These are phyloP conservation scores for Agrocybe chaxingu DNA, from an alignment of 768 basidiomycete species.

Conservation along the genomic window DNA sequence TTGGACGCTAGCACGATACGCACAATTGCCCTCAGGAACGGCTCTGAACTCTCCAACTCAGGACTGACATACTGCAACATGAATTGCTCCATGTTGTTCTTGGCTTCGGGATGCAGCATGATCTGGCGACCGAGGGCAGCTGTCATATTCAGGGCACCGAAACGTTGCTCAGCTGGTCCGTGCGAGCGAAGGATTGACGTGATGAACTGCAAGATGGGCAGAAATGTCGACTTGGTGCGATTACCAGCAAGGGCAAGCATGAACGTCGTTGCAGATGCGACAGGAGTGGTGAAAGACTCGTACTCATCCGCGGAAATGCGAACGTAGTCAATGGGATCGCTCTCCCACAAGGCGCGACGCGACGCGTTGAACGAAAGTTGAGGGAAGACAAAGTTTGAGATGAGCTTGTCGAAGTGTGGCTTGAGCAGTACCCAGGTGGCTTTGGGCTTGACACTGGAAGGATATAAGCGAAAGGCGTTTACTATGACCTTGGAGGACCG, in stretches of 20 bases:
- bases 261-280: slow-evolving; percentile 78
- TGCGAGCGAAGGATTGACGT: slow-evolving; percentile 69
- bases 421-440: slow-evolving; percentile 88
- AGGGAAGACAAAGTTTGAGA: slow-evolving; percentile 84
- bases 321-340: slow-evolving; percentile 83
- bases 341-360: slow-evolving; percentile 68
- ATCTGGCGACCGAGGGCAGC: slow-evolving; percentile 74
- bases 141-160: slow-evolving; percentile 84
- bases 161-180: slow-evolving; percentile 52
- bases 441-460: slow-evolving; percentile 80
- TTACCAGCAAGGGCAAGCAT: slow-evolving; percentile 74
- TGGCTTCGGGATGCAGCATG: slow-evolving; percentile 82
- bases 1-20: slow-evolving; percentile 25
- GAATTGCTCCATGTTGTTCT: slow-evolving; percentile 74
- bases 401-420: slow-evolving; percentile 75
- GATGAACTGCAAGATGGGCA: slow-evolving; percentile 76
- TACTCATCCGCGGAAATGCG: slow-evolving; percentile 83
- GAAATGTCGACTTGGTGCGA: slow-evolving; percentile 78
- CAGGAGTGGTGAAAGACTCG: slow-evolving; percentile 73
- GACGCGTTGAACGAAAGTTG: slow-evolving; percentile 75
- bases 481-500: slow-evolving; percentile 13
- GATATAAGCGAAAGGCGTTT: slow-evolving; percentile 1
- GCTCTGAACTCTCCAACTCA: slow-evolving; percentile 61
- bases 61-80: slow-evolving; percentile 71
- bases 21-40: slow-evolving; percentile 77